A percentile compares a stretch with the other conserved stretches of the same genome.
phyloP scores from a whole-genome alignment of 345 rosid species.

The Murraya koenigii region DNA sequence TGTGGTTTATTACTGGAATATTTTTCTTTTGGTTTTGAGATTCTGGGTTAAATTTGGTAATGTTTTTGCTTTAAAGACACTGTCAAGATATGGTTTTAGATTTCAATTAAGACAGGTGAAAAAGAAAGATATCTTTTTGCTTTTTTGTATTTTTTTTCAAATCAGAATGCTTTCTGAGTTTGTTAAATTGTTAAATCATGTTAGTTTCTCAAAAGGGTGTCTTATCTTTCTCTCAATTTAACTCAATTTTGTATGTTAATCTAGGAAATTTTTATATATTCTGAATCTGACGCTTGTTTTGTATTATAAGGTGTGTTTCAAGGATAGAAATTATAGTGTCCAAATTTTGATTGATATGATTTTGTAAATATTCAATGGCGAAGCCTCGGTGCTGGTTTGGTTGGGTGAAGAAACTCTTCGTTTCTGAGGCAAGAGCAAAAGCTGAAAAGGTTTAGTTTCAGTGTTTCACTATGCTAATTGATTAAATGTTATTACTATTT shows the following conservation, averaged over 20 bases:
- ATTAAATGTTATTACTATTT: too few relatives aligned
- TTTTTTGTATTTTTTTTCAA: neutral
- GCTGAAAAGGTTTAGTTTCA: constrained; percentile 47
- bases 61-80: neutral
- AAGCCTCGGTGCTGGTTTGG: constrained; percentile 59
- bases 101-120: neutral
- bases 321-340: constrained; percentile 11
- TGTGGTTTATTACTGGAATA: neutral
- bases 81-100: neutral
- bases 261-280: neutral
- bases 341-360: constrained; percentile 24
- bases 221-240: neutral
- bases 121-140: neutral
- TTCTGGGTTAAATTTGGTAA: neutral
- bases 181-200: neutral
- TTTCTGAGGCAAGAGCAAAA: constrained; percentile 45
- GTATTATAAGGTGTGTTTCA: constrained; percentile 21
- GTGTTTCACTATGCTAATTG: too few relatives aligned
- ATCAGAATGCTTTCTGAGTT: neutral
- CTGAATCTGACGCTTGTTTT: constrained; percentile 9
- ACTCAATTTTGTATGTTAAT: neutral
- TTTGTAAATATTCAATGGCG: constrained; percentile 46
- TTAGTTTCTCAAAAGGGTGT: neutral
- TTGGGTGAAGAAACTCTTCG: constrained; percentile 59
- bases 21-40: neutral